Base-by-base conservation (phyloP, 2,329 filamentous ascomycete species). In the Helminthosporium solani region DNA sequence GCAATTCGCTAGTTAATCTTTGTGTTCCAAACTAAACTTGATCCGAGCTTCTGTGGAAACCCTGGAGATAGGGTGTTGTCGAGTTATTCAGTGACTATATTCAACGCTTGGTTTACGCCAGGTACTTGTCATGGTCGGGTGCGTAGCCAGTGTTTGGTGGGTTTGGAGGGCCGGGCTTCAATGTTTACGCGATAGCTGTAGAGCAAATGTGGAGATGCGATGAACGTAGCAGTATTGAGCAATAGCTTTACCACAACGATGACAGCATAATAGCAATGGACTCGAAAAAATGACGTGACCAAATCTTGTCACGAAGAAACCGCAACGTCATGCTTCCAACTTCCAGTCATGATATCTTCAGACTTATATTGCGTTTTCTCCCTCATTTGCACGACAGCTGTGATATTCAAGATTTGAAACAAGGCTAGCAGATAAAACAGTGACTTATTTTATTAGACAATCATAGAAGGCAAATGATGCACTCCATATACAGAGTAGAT, bases 111-210 rank as follows among this genome's bases (percentile, higher is more conserved):
- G 70, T 70, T 3, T 81, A 75, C 1, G 74, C 74, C 21, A 77
- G 68, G 53, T 79, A 85, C 53, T 78, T 82, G 25, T 75, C 70
- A 34, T 71, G 70, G 49, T 83, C 71, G 0, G 82, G 81, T 1
- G 74, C 69, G 58, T 84, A 85, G 1, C 67, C 67, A 45, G 84
- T 85, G 52, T 84, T 81, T 0, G 82, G 81, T 54, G 83, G 80
- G 2, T 18, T 75, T n/a, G 39, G 28, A 21, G 44, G 44, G 30
- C 27, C 34, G n/a, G 46, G 15, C n/a, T 31, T 37, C 36, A 37
- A 41, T 12, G 50, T 36, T 15, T 54, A 39, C 38, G 53, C 42
- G 14, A 53, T 53, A 4, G 54, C 56, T 56, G 60, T 62, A 31
- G 14, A 2, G 20, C 27, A 11, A 20, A 8, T 11, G 18, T 8